phyloP scores from a whole-genome alignment of 202 grass and related monocot species.

The Carex sylvatica region DNA sequence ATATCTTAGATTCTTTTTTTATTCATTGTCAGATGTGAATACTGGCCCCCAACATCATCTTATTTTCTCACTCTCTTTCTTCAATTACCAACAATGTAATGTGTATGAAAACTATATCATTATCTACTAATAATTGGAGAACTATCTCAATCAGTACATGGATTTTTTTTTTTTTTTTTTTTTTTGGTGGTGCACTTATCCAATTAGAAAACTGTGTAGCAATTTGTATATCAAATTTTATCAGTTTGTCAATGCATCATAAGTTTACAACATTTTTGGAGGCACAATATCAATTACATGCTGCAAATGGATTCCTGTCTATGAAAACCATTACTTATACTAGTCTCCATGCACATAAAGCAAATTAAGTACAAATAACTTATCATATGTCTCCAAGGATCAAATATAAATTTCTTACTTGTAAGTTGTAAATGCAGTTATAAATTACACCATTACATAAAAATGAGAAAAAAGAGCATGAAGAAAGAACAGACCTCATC shows the following conservation, averaged over 20 bases:
- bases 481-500: constrained; percentile 14
- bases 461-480: neutral
- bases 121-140: no score
- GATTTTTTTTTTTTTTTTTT: neutral
- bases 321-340: neutral
- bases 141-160: neutral
- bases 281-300: neutral
- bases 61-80: neutral
- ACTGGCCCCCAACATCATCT: neutral
- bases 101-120: neutral
- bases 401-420: constrained; percentile 8
- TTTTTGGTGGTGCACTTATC: neutral
- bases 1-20: neutral
- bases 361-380: neutral
- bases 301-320: neutral
- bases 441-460: constrained; percentile 25
- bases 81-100: neutral
- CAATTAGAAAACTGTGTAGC: neutral
- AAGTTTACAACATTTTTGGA: neutral
- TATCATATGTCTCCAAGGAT: neutral
- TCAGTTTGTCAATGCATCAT: neutral
- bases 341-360: neutral
- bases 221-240: neutral
- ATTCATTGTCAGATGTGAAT: neutral
- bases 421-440: constrained; percentile 20